Conservation (phyloP, 805 yeast species). For the Candida taoyuanica region DNA sequence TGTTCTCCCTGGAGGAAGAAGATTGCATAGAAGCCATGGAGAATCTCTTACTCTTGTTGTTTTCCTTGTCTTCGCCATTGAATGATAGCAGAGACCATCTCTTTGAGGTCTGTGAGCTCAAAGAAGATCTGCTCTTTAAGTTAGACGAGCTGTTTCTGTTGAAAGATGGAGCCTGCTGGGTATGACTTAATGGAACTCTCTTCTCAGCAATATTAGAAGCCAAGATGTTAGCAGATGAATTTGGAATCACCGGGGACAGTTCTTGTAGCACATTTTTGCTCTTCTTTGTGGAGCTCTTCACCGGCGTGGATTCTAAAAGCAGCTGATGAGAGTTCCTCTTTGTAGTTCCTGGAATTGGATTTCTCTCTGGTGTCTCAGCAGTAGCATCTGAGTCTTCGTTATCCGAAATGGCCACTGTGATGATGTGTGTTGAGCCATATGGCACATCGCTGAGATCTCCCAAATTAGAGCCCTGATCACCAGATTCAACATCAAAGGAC, state of each 20-base stretch:
- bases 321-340: constrained; percentile 11
- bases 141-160: constrained; percentile 24
- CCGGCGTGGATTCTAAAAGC: constrained; percentile 8
- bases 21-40: constrained; percentile 22
- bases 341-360: constrained; percentile 1
- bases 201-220: constrained; percentile 21
- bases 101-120: constrained; percentile 22
- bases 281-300: constrained; percentile 8
- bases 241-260: constrained; percentile 10
- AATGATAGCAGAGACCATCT: constrained; percentile 29
- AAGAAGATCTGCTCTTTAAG: constrained; percentile 22
- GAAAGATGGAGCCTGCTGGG: constrained; percentile 16
- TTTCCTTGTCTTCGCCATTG: constrained; percentile 21
- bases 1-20: constrained; percentile 15
- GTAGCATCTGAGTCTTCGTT: constrained; percentile 21
- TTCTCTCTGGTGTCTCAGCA: constrained; percentile 16
- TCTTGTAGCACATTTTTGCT: constrained; percentile 20
- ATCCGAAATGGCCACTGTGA: constrained; percentile 25
- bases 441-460: constrained; percentile 21
- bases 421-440: constrained; percentile 17
- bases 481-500: constrained; percentile 1
- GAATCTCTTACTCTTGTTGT: constrained; percentile 18
- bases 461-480: constrained; percentile 4
- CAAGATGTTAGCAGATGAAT: constrained; percentile 8
- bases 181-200: constrained; percentile 17